These are phyloP conservation scores for Termitomyces titanicus DNA, from an alignment of 768 basidiomycete genomes.

Conservation along the genomic window DNA sequence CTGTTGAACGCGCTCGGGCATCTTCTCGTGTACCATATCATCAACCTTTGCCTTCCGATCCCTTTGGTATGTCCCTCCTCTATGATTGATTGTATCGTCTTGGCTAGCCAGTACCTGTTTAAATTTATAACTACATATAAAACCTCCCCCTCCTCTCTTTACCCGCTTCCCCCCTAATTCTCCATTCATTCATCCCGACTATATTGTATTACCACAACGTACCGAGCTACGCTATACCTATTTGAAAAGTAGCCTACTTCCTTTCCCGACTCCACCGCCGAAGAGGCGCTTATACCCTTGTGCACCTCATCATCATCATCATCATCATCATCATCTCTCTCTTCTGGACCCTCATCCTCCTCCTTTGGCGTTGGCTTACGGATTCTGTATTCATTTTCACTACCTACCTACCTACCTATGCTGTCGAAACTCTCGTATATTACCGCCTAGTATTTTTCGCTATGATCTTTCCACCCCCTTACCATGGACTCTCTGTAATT, in stretches of 20 bases:
- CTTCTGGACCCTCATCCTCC: not conserved
- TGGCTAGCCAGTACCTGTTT: conserved; percentile 12
- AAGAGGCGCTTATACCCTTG: conserved; percentile 7
- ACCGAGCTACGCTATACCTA: conserved; percentile 18
- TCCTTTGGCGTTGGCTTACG: not conserved
- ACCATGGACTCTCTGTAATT: conserved; percentile 8
- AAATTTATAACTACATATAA: conserved; percentile 17
- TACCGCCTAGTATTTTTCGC: conserved; percentile 13
- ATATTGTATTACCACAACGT: conserved; percentile 16
- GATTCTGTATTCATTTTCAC: conserved; percentile 13
- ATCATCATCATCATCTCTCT: no score
- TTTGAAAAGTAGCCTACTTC: conserved; percentile 20
- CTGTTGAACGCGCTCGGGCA: conserved; percentile 36
- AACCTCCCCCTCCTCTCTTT: not conserved
- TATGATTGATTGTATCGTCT: conserved; percentile 11
- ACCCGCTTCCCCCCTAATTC: conserved; percentile 6
- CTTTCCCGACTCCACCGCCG: conserved; percentile 7
- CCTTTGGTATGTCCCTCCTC: conserved; percentile 7
- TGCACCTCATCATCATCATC: conserved; percentile 7
- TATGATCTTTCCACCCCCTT: not conserved
- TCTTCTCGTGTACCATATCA: not conserved
- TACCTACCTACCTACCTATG: conserved; percentile 9
- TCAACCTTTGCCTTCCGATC: conserved; percentile 5
- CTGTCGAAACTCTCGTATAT: conserved; percentile 12
- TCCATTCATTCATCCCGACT: conserved; percentile 1